A percentile compares a stretch with the other conserved stretches of the same genome.
These are phyloP conservation scores for Rosa persica DNA, from an alignment of 306 rosid species.

Conservation along the genomic window DNA sequence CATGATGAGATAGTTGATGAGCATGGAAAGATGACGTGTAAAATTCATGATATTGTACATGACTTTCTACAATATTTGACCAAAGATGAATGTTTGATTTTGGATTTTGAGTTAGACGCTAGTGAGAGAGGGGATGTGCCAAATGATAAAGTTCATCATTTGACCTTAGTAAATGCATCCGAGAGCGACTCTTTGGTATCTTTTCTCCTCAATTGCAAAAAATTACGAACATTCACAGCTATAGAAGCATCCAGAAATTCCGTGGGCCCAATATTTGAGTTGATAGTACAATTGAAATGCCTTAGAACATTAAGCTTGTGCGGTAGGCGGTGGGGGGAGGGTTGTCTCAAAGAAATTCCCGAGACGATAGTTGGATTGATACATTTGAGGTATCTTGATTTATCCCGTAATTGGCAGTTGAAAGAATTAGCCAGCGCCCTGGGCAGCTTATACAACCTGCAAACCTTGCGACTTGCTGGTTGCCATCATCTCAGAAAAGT, in stretches of 20 bases:
- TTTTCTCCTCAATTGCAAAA: background rate
- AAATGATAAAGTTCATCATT: background rate
- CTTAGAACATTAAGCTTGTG: background rate
- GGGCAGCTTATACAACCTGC: background rate
- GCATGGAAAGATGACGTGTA: background rate
- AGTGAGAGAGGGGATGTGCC: background rate
- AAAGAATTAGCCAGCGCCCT: background rate
- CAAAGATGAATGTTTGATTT: background rate
- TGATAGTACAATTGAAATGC: background rate
- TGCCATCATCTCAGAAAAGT: rapidly evolving
- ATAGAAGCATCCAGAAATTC: background rate
- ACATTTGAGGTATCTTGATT: conserved; percentile 4
- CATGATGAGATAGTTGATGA: background rate
- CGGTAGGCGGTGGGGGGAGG: too few relatives aligned
- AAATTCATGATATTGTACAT: conserved; percentile 4
- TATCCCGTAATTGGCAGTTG: rapidly evolving
- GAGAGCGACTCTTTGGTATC: rapidly evolving
- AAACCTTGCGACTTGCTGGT: background rate
- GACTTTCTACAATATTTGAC: background rate
- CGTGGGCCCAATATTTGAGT: background rate
- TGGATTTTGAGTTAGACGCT: background rate
- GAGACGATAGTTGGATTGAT: background rate
- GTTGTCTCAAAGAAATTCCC: background rate
- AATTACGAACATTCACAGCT: background rate
- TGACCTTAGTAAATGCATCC: background rate